Evolutionary conservation across 495 filamentous ascomycete species (phyloP), one percentile per base, ranked within the genome.

Genomic region (Talaromyces thailandensis): DNA sequence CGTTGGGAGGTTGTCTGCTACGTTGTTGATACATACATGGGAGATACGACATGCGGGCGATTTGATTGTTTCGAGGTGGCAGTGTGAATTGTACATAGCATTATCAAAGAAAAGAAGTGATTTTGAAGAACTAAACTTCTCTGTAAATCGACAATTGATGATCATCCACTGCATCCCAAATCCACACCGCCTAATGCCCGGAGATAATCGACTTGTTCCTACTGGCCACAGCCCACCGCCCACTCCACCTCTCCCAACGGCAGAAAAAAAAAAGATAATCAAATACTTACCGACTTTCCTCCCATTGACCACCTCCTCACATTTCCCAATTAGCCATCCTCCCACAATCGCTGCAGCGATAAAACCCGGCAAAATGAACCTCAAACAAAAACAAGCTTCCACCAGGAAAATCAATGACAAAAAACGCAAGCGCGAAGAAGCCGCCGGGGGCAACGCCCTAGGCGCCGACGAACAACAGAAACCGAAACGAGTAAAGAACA

Each of bases 321-420:
- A 55, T 28, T 14, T 29, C 23, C 24, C 51, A 25, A 18, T 55
- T 16, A n/a, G 21, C 6, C 21, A 5, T 11, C 4, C 18, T 4
- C 8, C 23, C 50, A 0, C 9, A 52, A 26, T 7, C 1, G 4
- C 31, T 35, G 2, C 5, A 1, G 21, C 1, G 21, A 50, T 14
- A 5, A n/a, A 50, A 8, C 3, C 7, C 6, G 21, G 21, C n/a
- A 24, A 55, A 55, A 55, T 32, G 55, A 32, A 29, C 7, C 26
- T 57, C 55, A 62, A 61, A 53, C 60, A 51, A 35, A 51, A 45
- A 50, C 14, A 62, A 52, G 23, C 40, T 8, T 14, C 50, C 21
- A 52, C 60, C 32, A n/a, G 60, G 48, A 71, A 60, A 69, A 79
- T 77, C 73, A 67, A 72, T 58, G 74, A 78, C 65, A 78, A 76